Percentiles rank a stretch among this genome's conserved stretches.
phyloP scores from a whole-genome alignment of 768 basidiomycete genomes.

The Lactarius quietus region DNA sequence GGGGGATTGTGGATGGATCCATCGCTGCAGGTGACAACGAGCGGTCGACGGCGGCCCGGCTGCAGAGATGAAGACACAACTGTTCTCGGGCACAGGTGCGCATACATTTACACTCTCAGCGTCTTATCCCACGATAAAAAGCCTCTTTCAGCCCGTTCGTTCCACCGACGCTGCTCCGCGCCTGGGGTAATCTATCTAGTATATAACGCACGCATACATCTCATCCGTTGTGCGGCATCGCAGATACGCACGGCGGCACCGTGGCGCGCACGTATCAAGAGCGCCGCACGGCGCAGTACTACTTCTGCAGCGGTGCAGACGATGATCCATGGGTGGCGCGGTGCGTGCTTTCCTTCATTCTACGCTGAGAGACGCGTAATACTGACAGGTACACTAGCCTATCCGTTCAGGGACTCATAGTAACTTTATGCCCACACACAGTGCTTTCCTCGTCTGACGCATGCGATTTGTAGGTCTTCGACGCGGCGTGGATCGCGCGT shows the following conservation, averaged over 20 bases:
- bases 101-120: neutral
- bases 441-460: neutral
- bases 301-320: conserved; percentile 18
- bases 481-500: conserved; percentile 7
- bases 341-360: conserved; percentile 3
- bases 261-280: conserved; percentile 14
- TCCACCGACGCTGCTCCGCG: neutral
- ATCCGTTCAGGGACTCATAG: conserved; percentile 3
- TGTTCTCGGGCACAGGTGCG: neutral
- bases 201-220: neutral
- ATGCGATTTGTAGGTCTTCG: neutral
- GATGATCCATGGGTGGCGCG: conserved; percentile 18
- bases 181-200: neutral
- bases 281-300: conserved; percentile 9
- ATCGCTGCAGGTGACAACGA: neutral
- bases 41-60: neutral
- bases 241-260: conserved; percentile 16
- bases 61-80: neutral
- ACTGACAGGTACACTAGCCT: neutral
- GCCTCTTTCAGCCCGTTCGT: neutral
- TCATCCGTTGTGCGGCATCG: neutral
- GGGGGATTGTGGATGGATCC: neutral
- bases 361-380: too few relatives aligned
- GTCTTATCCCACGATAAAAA: neutral
- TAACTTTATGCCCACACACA: neutral